Base-by-base conservation (phyloP, 306 rosid genomes). In the Crataegus laevigata region DNA sequence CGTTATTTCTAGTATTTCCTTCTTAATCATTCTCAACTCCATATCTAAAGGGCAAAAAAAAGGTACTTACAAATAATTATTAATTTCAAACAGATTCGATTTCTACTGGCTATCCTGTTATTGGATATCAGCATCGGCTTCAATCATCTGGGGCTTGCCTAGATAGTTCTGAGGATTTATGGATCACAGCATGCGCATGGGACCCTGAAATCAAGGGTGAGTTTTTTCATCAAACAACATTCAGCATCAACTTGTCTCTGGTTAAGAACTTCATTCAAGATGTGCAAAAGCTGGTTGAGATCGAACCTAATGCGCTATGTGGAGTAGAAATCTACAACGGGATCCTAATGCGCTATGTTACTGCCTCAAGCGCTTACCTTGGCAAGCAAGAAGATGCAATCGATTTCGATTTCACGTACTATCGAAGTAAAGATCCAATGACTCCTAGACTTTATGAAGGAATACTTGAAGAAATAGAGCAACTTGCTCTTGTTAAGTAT, bases 141-240 rank as follows among this genome's bases (percentile, higher is more conserved):
- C 91, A 91, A 32, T 69, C 98, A 32, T 88, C 96, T 0, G 97
- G 97, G 52, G 55, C 88, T 34, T 93, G 98, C 62, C 74, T 91
- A 11, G 84, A 87, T 34, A 85, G 85, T 72, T 47, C 0, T 26
- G 51, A 82, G 5, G 84, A 87, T 38, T 59, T 45, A 30, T 75
- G 19, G 68, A n/a, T n/a, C n/a, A n/a, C n/a, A n/a, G 43, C 81
- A 45, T 93, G 97, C 51, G 59, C 97, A 0, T 93, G 98, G 97
- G 97, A 93, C 34, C 79, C 93, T 0, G 83, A 73, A 54, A 80
- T 88, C 17, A 92, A 88, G 28, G 92, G 90, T 26, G 87, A 77
- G 79, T 91, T 89, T 47, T 88, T 85, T 50, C 88, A 89, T 82
- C 91, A 91, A 84, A 85, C 91, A 5, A 64, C 96, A 5, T 80